Evolutionary conservation across 306 rosid species (phyloP).

Genomic region (Sphenostylis stenocarpa): DNA sequence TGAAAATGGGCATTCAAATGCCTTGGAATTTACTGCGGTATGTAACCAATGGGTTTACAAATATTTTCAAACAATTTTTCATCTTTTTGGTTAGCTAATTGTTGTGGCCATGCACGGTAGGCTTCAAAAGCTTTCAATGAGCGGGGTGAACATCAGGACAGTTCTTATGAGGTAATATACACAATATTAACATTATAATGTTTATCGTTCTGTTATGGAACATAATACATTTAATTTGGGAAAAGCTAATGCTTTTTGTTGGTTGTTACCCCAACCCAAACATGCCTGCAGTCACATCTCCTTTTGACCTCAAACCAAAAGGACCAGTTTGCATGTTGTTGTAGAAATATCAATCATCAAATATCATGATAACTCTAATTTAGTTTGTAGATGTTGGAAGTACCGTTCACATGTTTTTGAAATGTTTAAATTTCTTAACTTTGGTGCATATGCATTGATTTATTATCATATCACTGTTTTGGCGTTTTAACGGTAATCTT

Average conservation of each 20-base stretch:
- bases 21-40: conserved; percentile 56
- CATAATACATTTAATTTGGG: not conserved
- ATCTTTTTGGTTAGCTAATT: not conserved
- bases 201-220: not conserved
- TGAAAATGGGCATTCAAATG: conserved; percentile 63
- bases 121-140: conserved; percentile 60
- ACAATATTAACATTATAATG: not conserved
- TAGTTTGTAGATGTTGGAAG: conserved; percentile 16
- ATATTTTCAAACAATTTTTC: not conserved
- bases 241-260: not conserved
- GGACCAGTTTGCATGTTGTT: not conserved
- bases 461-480: not conserved
- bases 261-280: not conserved
- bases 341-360: not conserved
- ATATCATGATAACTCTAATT: not conserved
- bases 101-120: conserved; percentile 39
- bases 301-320: not conserved
- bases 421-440: not conserved
- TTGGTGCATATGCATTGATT: not conserved
- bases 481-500: not conserved
- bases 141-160: conserved; percentile 55
- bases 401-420: conserved; percentile 15
- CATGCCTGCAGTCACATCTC: not conserved
- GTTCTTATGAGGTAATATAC: conserved; percentile 60
- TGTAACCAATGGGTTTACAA: conserved; percentile 40